Conservation (phyloP, 2,329 filamentous ascomycete species). For the Venturia carpophila region DNA sequence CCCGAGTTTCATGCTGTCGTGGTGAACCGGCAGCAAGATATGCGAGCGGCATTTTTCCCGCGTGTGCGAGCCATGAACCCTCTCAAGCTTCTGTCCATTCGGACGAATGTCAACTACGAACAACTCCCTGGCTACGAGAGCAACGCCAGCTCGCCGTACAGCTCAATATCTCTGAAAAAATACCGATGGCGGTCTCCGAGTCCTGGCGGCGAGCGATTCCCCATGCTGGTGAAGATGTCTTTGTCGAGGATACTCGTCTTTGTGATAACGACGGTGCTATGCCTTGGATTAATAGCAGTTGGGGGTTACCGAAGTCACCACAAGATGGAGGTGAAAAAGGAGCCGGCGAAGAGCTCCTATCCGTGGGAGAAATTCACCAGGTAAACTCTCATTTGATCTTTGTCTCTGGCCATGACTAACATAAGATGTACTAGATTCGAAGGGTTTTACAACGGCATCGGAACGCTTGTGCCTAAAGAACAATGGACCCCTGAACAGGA, state of each 20-base stretch:
- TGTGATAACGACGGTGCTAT: constrained; percentile 32
- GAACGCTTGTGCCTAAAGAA: constrained; percentile 36
- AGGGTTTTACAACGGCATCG: constrained; percentile 43
- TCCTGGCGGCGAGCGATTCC: constrained; percentile 23
- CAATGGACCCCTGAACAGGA: constrained; percentile 40
- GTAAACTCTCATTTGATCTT: constrained; percentile 25
- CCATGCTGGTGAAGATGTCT: constrained; percentile 28
- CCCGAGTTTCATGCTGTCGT: constrained; percentile 5
- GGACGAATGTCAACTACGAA: constrained; percentile 40
- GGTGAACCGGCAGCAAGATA: constrained; percentile 1
- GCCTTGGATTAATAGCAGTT: constrained; percentile 36
- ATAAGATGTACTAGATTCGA: constrained; percentile 29
- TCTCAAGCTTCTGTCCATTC: constrained; percentile 35
- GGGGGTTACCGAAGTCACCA: constrained; percentile 35
- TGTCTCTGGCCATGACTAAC: background rate
- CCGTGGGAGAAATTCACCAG: constrained; percentile 40
- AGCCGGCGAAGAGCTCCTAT: constrained; percentile 31
- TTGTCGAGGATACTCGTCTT: constrained; percentile 36
- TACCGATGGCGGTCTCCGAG: constrained; percentile 36
- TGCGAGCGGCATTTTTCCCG: constrained; percentile 27
- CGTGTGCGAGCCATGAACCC: constrained; percentile 33
- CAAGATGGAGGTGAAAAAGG: constrained; percentile 28
- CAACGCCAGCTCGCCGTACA: constrained; percentile 34
- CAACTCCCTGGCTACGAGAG: constrained; percentile 37
- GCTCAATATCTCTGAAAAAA: constrained; percentile 29